Base-by-base conservation (phyloP, 2,329 filamentous ascomycete species). In the Aspergillus persii region DNA sequence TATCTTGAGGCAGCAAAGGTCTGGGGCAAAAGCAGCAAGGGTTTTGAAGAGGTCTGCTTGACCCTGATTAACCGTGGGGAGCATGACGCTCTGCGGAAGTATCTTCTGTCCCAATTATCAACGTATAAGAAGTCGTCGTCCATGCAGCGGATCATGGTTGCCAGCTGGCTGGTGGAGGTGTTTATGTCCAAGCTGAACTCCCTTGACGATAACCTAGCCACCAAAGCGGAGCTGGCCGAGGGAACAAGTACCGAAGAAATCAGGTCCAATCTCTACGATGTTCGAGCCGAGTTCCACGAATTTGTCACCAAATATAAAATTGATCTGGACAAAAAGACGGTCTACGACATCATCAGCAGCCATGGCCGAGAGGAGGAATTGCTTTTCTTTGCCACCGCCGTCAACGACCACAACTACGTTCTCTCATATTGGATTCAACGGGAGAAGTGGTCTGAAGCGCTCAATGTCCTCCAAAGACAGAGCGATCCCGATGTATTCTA, bases 121-220 rank as follows among this genome's bases (percentile, higher is more conserved):
- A 89, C 86, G 0, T 88, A 92, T 71, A 96, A 92, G 74, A 96
- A 93, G 74, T 85, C 88, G 1, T 87, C 88, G 1, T 81, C 88
- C 31, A 99, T 99, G 93, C 95, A 99, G 76, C 84, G 94, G 59
- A 89, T 91, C 64, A 96, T 99, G 92, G 88, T 98, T 65, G 91
- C 94, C 2, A 93, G 89, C 65, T 99, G 95, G 95, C 84, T 99
- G 48, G 83, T 97, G 8, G 95, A 99, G 75, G 84, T 98, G 2
- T 99, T 94, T 76, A 99, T 99, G 92, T 91, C 92, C 4, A 97
- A 96, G 76, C 83, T 99, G 47, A 97, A 99, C 72, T 89, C 90
- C 3, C 83, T 99, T 3, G 95, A 99, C 70, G 95, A 99, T 75
- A 93, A 90, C 2, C 94, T 98, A 63, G 89, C 93, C 44, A 96